These are phyloP conservation scores for Rhizoclosmatium sp. DNA, from an alignment of 192 early-diverging fungal species.

Conservation along the genomic window DNA sequence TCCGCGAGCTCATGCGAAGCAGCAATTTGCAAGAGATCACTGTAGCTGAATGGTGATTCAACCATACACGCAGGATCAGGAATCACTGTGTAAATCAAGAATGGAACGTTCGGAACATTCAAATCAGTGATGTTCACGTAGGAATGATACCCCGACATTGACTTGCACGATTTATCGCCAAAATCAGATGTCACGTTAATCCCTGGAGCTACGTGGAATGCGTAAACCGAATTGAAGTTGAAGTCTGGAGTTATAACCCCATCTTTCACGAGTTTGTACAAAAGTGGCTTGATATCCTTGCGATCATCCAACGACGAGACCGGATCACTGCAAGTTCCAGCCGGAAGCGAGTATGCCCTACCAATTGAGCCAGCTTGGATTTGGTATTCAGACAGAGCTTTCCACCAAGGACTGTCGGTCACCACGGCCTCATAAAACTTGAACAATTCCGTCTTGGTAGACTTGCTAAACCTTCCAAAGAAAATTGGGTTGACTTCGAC, in stretches of 20 bases:
- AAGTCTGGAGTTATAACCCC: background rate
- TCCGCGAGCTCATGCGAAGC: slow-evolving; percentile 3
- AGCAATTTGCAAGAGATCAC: background rate
- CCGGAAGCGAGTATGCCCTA: background rate
- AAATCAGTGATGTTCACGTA: slow-evolving; percentile 1
- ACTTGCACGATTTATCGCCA: background rate
- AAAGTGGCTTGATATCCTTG: background rate
- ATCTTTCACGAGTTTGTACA: background rate
- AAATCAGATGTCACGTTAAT: background rate
- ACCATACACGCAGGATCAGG: background rate
- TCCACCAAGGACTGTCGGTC: background rate
- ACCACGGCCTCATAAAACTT: background rate
- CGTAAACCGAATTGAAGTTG: slow-evolving; percentile 3
- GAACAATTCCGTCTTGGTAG: background rate
- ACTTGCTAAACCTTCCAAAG: background rate
- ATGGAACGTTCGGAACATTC: background rate
- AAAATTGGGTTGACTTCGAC: slow-evolving; percentile 10
- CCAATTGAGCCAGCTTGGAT: background rate
- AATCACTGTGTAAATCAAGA: background rate
- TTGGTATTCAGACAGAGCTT: background rate
- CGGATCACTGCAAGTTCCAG: background rate
- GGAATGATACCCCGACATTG: background rate
- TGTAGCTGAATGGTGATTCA: background rate
- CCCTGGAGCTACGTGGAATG: background rate
- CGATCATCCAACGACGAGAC: background rate